Conservation (phyloP, 768 basidiomycete genomes). For the Tulasnella calospora region DNA sequence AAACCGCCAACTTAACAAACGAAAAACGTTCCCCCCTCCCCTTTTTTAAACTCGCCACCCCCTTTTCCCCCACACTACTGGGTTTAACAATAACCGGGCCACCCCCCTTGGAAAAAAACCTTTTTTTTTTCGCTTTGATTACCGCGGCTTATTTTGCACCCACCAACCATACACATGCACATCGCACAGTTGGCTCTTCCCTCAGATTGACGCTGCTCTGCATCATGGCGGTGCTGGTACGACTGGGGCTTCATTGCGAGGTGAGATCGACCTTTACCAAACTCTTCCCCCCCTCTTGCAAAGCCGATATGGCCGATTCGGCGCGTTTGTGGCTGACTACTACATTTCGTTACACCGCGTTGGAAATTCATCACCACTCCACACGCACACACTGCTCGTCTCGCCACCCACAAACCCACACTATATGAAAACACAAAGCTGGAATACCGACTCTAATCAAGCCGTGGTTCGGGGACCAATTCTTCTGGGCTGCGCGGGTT, state of each 20-base stretch:
- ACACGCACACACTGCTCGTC: not conserved
- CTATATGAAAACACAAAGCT: slow-evolving; percentile 34
- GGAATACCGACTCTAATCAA: slow-evolving; percentile 65
- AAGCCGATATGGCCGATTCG: not conserved
- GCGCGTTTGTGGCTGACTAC: not conserved
- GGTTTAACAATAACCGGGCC: not conserved
- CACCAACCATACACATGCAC: too few species aligned
- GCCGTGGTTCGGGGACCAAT: slow-evolving; percentile 69
- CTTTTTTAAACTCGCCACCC: not conserved
- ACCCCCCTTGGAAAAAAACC: not conserved
- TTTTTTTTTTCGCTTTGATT: not conserved
- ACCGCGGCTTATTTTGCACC: slow-evolving; percentile 6
- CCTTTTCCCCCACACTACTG: not conserved
- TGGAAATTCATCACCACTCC: not conserved
- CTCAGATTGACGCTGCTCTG: slow-evolving; percentile 55
- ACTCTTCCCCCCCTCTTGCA: too few species aligned
- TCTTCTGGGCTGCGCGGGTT: slow-evolving; percentile 61
- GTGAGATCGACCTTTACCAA: slow-evolving; percentile 31
- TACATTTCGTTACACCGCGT: not conserved
- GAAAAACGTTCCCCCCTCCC: not conserved
- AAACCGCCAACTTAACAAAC: not conserved
- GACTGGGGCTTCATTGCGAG: slow-evolving; percentile 57
- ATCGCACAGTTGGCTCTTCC: slow-evolving; percentile 49
- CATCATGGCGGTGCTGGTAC: slow-evolving; percentile 72
- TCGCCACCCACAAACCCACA: not conserved